These are phyloP conservation scores for Aureococcus anophagefferens DNA, from an alignment of 108 stramenopile species.

Conservation along the genomic window DNA sequence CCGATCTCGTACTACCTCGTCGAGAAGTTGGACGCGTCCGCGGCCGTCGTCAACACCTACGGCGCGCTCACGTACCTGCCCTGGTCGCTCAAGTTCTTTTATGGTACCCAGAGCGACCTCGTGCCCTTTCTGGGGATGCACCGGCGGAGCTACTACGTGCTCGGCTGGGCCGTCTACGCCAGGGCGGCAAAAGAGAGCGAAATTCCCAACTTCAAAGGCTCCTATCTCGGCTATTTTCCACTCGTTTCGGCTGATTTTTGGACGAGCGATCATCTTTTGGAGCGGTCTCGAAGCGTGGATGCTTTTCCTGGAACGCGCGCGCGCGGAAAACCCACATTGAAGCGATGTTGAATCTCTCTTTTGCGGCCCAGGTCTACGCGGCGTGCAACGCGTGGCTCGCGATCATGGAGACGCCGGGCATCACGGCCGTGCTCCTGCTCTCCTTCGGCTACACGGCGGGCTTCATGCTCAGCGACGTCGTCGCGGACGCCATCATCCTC, in stretches of 20 bases:
- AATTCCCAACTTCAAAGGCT: too few relatives aligned
- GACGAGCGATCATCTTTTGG: too few relatives aligned
- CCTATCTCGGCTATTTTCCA: too few relatives aligned
- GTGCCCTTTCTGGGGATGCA: slow-evolving; percentile 50
- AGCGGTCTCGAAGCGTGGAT: too few relatives aligned
- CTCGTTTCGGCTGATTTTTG: too few relatives aligned
- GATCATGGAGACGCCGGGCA: slow-evolving; percentile 18
- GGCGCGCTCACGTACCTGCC: slow-evolving; percentile 19
- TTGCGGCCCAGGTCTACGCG: too few relatives aligned
- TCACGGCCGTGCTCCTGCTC: neutral
- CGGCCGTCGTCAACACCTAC: neutral
- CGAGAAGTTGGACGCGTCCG: neutral
- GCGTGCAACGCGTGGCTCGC: slow-evolving; percentile 14
- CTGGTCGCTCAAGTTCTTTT: slow-evolving; percentile 44
- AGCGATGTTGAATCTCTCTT: too few relatives aligned
- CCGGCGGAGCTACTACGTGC: slow-evolving; percentile 50
- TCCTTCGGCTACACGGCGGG: slow-evolving; percentile 16
- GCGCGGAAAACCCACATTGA: too few relatives aligned
- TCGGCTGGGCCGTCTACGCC: slow-evolving; percentile 45
- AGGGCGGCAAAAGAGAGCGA: too few relatives aligned
- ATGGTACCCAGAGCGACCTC: slow-evolving; percentile 51
- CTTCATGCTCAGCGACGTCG: slow-evolving; percentile 58
- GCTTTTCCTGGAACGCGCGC: too few relatives aligned
- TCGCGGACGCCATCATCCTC: slow-evolving; percentile 55
- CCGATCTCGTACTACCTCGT: neutral